These are phyloP conservation scores for Dactylellina leptospora DNA, from an alignment of 2,329 filamentous ascomycete species.

Conservation along the genomic window DNA sequence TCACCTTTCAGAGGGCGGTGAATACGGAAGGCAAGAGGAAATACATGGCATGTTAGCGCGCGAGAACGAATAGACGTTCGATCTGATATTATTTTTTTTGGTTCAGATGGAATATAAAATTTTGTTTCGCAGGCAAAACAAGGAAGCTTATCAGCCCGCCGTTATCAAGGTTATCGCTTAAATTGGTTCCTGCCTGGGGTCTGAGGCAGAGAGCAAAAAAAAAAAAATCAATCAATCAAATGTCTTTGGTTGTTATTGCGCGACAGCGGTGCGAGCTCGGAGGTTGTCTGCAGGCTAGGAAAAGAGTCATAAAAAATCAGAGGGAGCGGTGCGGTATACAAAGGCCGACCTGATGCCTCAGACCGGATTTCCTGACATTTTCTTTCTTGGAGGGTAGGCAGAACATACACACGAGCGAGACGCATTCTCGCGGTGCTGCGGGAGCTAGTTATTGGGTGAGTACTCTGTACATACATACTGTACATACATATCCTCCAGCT, in stretches of 20 bases:
- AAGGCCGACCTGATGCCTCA: background rate
- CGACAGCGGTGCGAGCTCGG: slow-evolving; percentile 38
- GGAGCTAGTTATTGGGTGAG: background rate
- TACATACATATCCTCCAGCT: background rate
- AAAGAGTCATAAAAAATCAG: slow-evolving; percentile 41
- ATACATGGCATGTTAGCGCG: background rate
- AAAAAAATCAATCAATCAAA: background rate
- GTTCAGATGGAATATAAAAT: slow-evolving; percentile 3
- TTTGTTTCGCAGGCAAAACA: slow-evolving; percentile 3
- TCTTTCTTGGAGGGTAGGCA: no score
- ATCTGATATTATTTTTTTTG: background rate
- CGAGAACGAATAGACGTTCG: background rate
- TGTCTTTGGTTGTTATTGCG: slow-evolving; percentile 4
- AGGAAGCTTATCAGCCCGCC: slow-evolving; percentile 24
- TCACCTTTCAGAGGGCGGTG: background rate
- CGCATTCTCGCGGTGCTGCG: no score
- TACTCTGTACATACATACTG: slow-evolving; percentile 13
- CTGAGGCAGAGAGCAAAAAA: slow-evolving; percentile 8
- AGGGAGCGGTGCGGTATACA: background rate
- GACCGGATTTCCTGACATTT: no score
- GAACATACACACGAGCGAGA: no score
- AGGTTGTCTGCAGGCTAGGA: slow-evolving; percentile 11
- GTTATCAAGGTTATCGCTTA: slow-evolving; percentile 53
- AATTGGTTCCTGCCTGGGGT: slow-evolving; percentile 12
- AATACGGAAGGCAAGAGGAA: slow-evolving; percentile 29